Evolutionary conservation across 1,284 basidiomycete genomes (phyloP).

Genomic region (Microbotryomycetes sp.): DNA sequence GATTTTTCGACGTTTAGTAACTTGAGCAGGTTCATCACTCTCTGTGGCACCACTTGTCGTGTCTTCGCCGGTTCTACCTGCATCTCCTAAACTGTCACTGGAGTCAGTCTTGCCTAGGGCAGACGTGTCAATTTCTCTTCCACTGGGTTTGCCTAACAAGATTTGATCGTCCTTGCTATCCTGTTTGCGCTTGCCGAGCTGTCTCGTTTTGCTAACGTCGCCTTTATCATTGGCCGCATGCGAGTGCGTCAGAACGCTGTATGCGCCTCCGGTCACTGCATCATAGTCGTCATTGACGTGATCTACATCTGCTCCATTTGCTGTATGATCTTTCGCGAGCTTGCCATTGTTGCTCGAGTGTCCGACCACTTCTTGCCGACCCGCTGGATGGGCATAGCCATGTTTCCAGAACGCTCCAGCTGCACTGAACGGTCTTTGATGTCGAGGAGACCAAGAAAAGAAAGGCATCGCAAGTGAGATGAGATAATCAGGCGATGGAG

Average conservation of each 20-base stretch:
- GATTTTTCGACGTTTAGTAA: not conserved
- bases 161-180: not conserved
- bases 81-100: not conserved
- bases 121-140: not conserved
- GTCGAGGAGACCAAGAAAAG: constrained; percentile 24
- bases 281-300: no score
- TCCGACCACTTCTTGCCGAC: not conserved
- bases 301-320: not conserved
- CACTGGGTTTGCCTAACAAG: no score
- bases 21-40: not conserved
- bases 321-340: not conserved
- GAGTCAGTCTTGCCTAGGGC: not conserved
- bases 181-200: not conserved
- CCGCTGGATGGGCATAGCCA: not conserved
- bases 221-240: not conserved
- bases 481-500: constrained; percentile 28
- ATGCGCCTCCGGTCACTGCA: not conserved
- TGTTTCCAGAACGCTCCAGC: not conserved
- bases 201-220: not conserved
- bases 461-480: constrained; percentile 24
- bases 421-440: not conserved
- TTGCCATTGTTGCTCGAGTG: not conserved
- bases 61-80: not conserved
- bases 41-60: not conserved
- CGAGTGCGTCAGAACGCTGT: not conserved